Conservation (phyloP, 257 asterid species). For the Perilla frutescens region DNA sequence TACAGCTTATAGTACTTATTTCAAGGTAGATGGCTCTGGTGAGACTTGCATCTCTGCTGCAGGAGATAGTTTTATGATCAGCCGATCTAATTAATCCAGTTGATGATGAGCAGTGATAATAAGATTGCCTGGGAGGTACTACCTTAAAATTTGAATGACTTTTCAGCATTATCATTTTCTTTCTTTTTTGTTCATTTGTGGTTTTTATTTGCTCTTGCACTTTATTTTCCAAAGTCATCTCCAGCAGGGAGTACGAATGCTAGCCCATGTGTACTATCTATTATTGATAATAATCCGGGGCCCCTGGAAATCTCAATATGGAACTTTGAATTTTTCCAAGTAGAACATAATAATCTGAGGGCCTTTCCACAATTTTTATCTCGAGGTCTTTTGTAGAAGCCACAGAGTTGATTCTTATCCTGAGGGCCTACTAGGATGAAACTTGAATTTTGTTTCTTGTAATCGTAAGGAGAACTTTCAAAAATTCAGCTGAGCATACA, state of each 20-base stretch:
- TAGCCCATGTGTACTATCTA: conserved; percentile 5
- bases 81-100: conserved; percentile 20
- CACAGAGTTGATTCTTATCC: conserved; percentile 1
- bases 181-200: neutral
- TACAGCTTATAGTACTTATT: conserved; percentile 23
- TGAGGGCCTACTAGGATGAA: conserved; percentile 2
- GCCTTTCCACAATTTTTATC: neutral
- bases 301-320: neutral
- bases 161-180: neutral
- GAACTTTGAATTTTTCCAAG: neutral
- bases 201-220: conserved; percentile 11
- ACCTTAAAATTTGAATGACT: conserved; percentile 13
- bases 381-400: conserved; percentile 2
- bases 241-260: neutral
- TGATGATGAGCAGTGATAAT: neutral
- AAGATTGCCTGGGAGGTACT: conserved; percentile 32
- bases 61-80: neutral
- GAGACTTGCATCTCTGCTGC: conserved; percentile 27
- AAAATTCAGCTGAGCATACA: neutral
- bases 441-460: conserved; percentile 14
- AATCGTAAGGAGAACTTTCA: neutral
- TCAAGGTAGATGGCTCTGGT: conserved; percentile 22
- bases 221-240: neutral
- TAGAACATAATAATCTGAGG: neutral
- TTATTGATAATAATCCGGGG: neutral